These are phyloP conservation scores for Globisporangium irregulare DNA, from an alignment of 352 stramenopile species.

Conservation along the genomic window DNA sequence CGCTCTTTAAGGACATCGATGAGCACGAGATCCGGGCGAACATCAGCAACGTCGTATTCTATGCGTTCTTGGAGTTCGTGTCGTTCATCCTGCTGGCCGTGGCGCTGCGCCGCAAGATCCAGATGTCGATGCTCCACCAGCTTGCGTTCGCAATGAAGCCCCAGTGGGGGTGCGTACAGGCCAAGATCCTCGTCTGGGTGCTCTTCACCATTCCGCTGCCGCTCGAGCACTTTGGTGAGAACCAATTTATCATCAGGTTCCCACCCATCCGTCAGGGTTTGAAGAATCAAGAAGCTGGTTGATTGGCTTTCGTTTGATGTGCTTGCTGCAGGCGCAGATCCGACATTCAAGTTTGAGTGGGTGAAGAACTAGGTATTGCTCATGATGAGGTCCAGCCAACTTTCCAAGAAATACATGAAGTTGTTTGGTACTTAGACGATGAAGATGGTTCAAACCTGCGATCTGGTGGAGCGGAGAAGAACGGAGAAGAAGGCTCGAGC, in stretches of 20 bases:
- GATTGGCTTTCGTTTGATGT: not conserved
- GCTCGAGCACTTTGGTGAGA: slow-evolving; percentile 22
- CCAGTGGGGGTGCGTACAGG: slow-evolving; percentile 33
- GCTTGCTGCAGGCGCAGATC: slow-evolving; percentile 3
- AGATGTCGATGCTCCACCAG: slow-evolving; percentile 27
- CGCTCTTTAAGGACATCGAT: slow-evolving; percentile 14
- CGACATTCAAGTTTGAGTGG: slow-evolving; percentile 8
- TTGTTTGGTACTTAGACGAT: no score
- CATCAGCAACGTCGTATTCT: slow-evolving; percentile 22
- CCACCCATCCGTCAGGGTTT: not conserved
- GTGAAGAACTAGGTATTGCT: not conserved
- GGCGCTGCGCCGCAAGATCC: slow-evolving; percentile 27
- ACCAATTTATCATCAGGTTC: no score
- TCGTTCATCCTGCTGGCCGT: slow-evolving; percentile 29
- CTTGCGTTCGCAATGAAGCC: slow-evolving; percentile 31
- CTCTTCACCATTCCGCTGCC: slow-evolving; percentile 23
- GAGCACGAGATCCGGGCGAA: slow-evolving; percentile 8
- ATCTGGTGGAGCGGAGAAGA: no score
- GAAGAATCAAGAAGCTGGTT: not conserved
- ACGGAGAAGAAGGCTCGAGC: no score
- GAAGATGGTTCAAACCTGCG: no score
- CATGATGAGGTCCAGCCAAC: no score
- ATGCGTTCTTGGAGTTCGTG: slow-evolving; percentile 29
- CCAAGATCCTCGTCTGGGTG: slow-evolving; percentile 34
- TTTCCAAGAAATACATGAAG: no score